Evolutionary conservation across 164 flowering plant genomes (phyloP).

Genomic region (Buxus sempervirens): DNA sequence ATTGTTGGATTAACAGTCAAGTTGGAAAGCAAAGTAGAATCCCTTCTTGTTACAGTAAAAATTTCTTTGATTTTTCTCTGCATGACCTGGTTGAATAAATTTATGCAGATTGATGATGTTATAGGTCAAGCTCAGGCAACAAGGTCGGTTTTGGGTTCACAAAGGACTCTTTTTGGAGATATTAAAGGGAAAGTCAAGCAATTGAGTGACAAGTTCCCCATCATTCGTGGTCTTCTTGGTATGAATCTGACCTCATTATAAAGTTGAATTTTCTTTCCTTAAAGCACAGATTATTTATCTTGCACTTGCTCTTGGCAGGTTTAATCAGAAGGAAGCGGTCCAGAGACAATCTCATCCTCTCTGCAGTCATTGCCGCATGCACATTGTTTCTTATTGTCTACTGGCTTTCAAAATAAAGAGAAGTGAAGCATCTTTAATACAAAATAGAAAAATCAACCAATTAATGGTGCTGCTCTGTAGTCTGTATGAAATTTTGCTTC

Average conservation of each 20-base stretch:
- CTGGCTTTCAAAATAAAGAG: constrained; percentile 81
- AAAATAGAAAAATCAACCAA: not conserved
- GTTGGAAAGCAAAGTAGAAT: not conserved
- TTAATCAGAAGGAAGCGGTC: constrained; percentile 80
- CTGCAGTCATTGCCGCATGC: constrained; percentile 95
- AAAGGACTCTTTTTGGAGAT: constrained; percentile 71
- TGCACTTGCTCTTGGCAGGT: constrained; percentile 41
- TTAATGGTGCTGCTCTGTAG: not conserved
- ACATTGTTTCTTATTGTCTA: constrained; percentile 90
- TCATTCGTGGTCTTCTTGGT: constrained; percentile 92
- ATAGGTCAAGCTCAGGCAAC: constrained; percentile 94
- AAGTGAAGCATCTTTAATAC: constrained; percentile 7
- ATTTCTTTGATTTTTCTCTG: not conserved
- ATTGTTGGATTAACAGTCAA: not conserved
- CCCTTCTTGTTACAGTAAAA: not conserved
- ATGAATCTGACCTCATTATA: constrained; percentile 6
- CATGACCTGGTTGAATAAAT: not conserved
- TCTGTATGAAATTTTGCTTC: constrained; percentile 19
- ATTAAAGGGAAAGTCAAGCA: constrained; percentile 93
- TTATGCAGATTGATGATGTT: constrained; percentile 86
- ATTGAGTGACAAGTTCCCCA: constrained; percentile 82
- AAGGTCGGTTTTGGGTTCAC: constrained; percentile 75
- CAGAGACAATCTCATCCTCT: constrained; percentile 85
- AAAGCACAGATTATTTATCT: not conserved
- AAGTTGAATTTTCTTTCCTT: not conserved